Evolutionary conservation across 179 eudicot genomes (phyloP), one percentile per base, ranked within the genome.

Genomic region (Beta macrorhiza): DNA sequence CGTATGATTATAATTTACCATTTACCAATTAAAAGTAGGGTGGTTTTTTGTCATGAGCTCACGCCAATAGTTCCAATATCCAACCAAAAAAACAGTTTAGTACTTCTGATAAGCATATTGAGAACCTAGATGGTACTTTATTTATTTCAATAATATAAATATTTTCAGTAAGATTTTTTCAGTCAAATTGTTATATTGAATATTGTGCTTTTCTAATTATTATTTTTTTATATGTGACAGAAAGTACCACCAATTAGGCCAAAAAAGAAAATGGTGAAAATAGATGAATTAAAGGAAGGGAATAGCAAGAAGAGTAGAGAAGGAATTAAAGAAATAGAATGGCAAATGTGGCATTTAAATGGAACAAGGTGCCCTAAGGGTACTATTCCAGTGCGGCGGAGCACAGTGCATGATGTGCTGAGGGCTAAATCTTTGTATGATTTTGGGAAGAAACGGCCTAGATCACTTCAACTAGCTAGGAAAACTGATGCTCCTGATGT

Each of bases 341-440:
- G 90, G 92, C 99, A 96, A 87, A 82, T 85, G 87, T 96, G 99
- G 99, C 99, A 94, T 82, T 75, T 87, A 19, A 96, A 90, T 59
- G 93, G 93, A 44, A 85, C 87, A 79, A 67, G 84, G 63, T 96
- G 99, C 64, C 98, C 99, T 0, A 89, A 85, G 87, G 97, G 96
- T 10, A 96, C 93, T n/a, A 91, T 96, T 53, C 98, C 99, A 0
- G 77, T 96, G 19, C 85, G 99, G 25, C 89, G 98, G 16, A 91
- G 92, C 87, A 82, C 91, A 13, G 90, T 87, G 68, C 74, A 88
- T 49, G 99, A 96, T 83, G 98, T 94, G 19, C 80, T 96, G 68
- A 86, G 99, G 83, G 92, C 99, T 20, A 92, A 94, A 76, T 94
- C 99, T 1, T 86, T 96, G 84, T 92, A 88, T 79, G 88, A 96